A percentile compares a stretch with the other conserved stretches of the same genome.
phyloP scores from a whole-genome alignment of 176 grass and related monocot species.

The Miscanthus lutarioriparius region DNA sequence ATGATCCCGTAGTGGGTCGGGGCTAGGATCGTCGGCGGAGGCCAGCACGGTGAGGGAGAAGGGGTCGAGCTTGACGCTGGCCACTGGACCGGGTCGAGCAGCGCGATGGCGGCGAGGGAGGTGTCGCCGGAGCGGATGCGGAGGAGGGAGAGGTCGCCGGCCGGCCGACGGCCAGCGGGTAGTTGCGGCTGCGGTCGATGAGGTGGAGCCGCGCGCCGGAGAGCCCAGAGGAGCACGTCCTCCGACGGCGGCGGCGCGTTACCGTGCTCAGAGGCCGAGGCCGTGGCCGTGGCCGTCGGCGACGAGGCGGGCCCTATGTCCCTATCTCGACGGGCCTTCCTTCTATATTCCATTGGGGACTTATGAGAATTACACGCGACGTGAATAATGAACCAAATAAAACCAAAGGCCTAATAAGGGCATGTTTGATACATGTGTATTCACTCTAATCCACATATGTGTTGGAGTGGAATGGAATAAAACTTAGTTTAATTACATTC shows the following conservation, averaged over 20 bases:
- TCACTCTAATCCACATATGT: too few relatives aligned
- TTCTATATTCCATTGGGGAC: too few relatives aligned
- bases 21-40: conserved; percentile 36
- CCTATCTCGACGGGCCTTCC: too few relatives aligned
- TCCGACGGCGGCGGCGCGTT: conserved; percentile 27
- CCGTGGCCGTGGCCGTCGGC: too few relatives aligned
- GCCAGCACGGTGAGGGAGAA: conserved; percentile 65
- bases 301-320: too few relatives aligned
- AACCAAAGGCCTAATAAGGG: too few relatives aligned
- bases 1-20: conserved; percentile 75
- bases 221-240: conserved; percentile 49
- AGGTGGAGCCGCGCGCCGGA: conserved; percentile 63
- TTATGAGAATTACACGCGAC: too few relatives aligned
- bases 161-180: conserved; percentile 58
- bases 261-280: background rate
- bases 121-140: conserved; percentile 60
- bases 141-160: conserved; percentile 43
- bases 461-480: too few relatives aligned
- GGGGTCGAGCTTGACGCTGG: conserved; percentile 66
- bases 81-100: conserved; percentile 50
- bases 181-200: conserved; percentile 56
- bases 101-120: conserved; percentile 54
- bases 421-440: too few relatives aligned
- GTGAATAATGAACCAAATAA: too few relatives aligned
- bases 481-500: too few relatives aligned